Evolutionary conservation across 2,329 filamentous ascomycete genomes (phyloP).

Genomic region (Penicillium corylophilum): DNA sequence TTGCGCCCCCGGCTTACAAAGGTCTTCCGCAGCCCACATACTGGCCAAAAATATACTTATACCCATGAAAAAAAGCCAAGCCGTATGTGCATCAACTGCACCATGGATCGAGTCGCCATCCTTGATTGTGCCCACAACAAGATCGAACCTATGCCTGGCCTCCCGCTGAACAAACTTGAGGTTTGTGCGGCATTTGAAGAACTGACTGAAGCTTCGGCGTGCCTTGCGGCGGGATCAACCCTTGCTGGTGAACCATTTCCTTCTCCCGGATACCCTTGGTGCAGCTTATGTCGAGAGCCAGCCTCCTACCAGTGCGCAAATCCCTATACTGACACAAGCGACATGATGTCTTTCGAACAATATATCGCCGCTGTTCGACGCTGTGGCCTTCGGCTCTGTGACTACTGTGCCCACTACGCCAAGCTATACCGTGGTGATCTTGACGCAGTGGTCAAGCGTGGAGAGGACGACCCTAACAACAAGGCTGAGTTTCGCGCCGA

Average conservation of each 20-base stretch:
- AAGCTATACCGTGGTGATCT: conserved; percentile 20
- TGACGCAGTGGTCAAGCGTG: conserved; percentile 1
- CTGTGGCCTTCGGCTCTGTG: conserved; percentile 33
- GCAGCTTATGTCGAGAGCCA: conserved; percentile 42
- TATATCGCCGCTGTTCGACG: conserved; percentile 11
- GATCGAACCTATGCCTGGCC: conserved; percentile 26
- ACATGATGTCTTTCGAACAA: not conserved
- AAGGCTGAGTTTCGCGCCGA: conserved; percentile 2
- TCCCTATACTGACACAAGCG: conserved; percentile 2
- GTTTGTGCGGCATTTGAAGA: conserved; percentile 27
- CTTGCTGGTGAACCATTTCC: not conserved
- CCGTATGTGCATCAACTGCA: conserved; percentile 42
- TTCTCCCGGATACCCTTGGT: conserved; percentile 33
- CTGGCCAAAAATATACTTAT: conserved; percentile 43
- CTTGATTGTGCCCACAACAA: conserved; percentile 35
- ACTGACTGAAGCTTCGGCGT: conserved; percentile 5
- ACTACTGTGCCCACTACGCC: conserved; percentile 21
- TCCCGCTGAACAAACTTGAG: conserved; percentile 18
- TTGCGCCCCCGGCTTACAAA: conserved; percentile 34
- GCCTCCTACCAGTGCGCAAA: conserved; percentile 38
- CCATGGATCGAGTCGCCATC: conserved; percentile 33
- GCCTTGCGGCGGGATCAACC: not conserved
- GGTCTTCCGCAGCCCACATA: conserved; percentile 35
- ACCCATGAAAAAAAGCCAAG: conserved; percentile 30
- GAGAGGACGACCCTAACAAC: not conserved